Percentiles rank a stretch among this genome's conserved stretches.
Conservation (phyloP, 2,329 filamentous ascomycete species). For the Fusarium praegraminearum region DNA sequence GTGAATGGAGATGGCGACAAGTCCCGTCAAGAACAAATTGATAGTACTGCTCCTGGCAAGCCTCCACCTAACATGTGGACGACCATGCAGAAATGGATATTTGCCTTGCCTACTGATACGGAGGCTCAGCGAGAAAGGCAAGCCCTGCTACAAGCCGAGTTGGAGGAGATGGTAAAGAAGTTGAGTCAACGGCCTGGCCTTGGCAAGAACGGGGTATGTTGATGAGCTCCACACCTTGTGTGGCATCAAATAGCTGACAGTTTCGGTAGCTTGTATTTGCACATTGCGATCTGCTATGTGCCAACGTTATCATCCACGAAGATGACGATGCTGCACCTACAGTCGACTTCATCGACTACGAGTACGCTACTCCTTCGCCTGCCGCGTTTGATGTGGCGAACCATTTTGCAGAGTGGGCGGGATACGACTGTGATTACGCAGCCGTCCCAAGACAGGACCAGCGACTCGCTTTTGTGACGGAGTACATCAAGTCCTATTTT, state of each 20-base stretch:
- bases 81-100: conserved; percentile 95
- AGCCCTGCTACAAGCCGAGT: conserved; percentile 77
- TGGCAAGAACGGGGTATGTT: conserved; percentile 77
- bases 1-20: conserved; percentile 47
- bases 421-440: conserved; percentile 92
- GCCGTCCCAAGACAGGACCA: conserved; percentile 83
- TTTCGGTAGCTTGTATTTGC: conserved; percentile 81
- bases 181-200: conserved; percentile 83
- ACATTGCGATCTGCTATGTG: conserved; percentile 95
- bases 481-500: conserved; percentile 84
- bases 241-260: conserved; percentile 29
- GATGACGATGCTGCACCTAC: conserved; percentile 53
- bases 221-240: background rate
- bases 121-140: conserved; percentile 76
- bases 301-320: conserved; percentile 88
- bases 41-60: conserved; percentile 71
- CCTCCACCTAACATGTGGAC: conserved; percentile 92
- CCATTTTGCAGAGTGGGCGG: conserved; percentile 98
- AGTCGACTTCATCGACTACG: conserved; percentile 93
- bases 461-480: conserved; percentile 82
- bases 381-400: conserved; percentile 97
- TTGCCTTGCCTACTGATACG: conserved; percentile 81
- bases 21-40: conserved; percentile 57
- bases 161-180: conserved; percentile 75
- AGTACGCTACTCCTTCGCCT: conserved; percentile 94